Evolutionary conservation across 306 rosid species (phyloP).

Genomic region (Ochetophila trinervis): DNA sequence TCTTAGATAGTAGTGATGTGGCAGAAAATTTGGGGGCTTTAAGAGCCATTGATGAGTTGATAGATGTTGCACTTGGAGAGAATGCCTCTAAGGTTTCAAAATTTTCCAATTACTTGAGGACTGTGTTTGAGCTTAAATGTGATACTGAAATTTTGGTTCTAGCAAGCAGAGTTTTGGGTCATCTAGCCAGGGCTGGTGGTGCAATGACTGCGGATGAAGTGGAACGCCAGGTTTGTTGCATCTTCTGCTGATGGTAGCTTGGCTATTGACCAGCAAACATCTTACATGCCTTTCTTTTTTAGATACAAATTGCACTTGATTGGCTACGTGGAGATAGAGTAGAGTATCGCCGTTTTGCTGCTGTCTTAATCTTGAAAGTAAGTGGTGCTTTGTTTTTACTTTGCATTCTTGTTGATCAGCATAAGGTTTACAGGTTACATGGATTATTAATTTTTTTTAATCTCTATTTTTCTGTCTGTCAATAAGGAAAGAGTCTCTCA

Average conservation of each 20-base stretch:
- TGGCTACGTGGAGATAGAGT: constrained; percentile 90
- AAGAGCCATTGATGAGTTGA: constrained; percentile 92
- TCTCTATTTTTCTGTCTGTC: background rate
- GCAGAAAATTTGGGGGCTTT: constrained; percentile 91
- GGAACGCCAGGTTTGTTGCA: constrained; percentile 73
- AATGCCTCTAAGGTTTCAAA: constrained; percentile 90
- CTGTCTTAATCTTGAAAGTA: constrained; percentile 92
- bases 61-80: constrained; percentile 92
- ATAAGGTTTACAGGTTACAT: too few relatives aligned
- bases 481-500: too few relatives aligned
- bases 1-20: constrained; percentile 70
- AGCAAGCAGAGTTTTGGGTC: constrained; percentile 95
- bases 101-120: constrained; percentile 77
- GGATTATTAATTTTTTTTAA: background rate
- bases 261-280: constrained; percentile 10
- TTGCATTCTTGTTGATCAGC: background rate
- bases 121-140: constrained; percentile 79
- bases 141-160: constrained; percentile 87
- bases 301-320: constrained; percentile 84
- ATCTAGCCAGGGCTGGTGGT: constrained; percentile 94
- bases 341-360: constrained; percentile 92
- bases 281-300: constrained; percentile 19
- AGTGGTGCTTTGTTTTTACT: constrained; percentile 24
- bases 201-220: constrained; percentile 99
- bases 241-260: background rate